Conservation (phyloP, 2,329 filamentous ascomycete species). For the Fusarium chaquense region DNA sequence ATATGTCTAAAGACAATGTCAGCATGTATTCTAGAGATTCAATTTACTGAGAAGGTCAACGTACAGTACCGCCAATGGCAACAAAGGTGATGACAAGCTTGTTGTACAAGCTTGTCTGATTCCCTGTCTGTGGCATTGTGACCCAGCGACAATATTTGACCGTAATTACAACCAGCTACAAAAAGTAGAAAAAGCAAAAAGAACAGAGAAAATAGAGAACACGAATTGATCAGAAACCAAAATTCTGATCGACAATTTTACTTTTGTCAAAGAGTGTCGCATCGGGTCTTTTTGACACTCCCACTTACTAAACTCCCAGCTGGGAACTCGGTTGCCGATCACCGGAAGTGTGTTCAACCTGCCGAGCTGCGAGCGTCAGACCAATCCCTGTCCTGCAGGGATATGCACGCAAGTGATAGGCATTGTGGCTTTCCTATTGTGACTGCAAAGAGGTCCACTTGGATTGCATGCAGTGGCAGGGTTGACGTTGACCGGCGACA, state of each 20-base stretch:
- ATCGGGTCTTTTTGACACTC: background rate
- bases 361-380: background rate
- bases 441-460: background rate
- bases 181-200: background rate
- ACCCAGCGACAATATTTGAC: background rate
- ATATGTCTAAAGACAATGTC: slow-evolving; percentile 55
- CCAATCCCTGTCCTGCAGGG: background rate
- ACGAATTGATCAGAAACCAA: background rate
- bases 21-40: background rate
- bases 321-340: background rate
- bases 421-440: slow-evolving; percentile 4
- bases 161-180: background rate
- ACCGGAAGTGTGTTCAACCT: background rate
- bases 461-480: background rate
- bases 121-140: slow-evolving; percentile 28
- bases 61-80: slow-evolving; percentile 51
- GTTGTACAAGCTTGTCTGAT: slow-evolving; percentile 50
- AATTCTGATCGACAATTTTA: slow-evolving; percentile 1
- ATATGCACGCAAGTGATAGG: background rate
- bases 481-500: background rate
- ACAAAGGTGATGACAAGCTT: slow-evolving; percentile 53
- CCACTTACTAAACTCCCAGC: background rate
- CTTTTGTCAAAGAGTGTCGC: background rate
- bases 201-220: background rate
- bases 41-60: slow-evolving; percentile 2